Evolutionary conservation across 1,284 basidiomycete genomes (phyloP), one percentile per base, ranked within the genome.

Genomic region (Moniliella sp.): DNA sequence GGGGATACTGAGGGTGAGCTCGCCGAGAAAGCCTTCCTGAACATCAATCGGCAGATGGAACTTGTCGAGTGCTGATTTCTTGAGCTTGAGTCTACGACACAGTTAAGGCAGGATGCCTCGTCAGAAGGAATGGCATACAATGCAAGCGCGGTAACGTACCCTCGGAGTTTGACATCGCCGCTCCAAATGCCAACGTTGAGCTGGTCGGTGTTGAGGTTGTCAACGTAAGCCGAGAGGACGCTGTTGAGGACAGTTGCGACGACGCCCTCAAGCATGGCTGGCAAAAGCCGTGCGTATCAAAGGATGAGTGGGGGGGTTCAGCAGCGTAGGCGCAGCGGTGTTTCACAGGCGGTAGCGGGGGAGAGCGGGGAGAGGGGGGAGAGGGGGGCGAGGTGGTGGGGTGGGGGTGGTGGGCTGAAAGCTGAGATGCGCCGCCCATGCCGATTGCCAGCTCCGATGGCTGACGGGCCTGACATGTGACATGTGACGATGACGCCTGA

Each of bases 31-130:
- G 25, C 59, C 91, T 67, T 97, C 83, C 13, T 83, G 67, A 17
- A 99, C 84, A 65, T 97, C 86, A 3, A 99, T 76, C 0, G 93
- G 93, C 12, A 99, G 67, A 35, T 82, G 72, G 59, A 97, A 91
- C 61, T 93, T 86, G 64, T 99, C 91, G 36, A 99, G 67, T 1
- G 82, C 83, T 27, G 79, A 79, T 62, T 77, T 86, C 67, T 93
- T 97, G 47, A 99, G 68, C 30, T 75, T 75, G 30, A 97, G 64
- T 48, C 37, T 42, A 27, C 2, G n/a, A 3, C 12, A 18, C 3
- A 32, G 21, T 7, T 23, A 7, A n/a, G 17, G 5, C 16, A 17
- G 18, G 38, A 33, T 15, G 28, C 17, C 34, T 33, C 30, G 30
- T 15, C 19, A 15, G 28, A 25, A 16, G 10, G 16, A n/a, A 17